Conservation (phyloP, 2,329 filamentous ascomycete genomes). For the Arthrinium phaeospermum region DNA sequence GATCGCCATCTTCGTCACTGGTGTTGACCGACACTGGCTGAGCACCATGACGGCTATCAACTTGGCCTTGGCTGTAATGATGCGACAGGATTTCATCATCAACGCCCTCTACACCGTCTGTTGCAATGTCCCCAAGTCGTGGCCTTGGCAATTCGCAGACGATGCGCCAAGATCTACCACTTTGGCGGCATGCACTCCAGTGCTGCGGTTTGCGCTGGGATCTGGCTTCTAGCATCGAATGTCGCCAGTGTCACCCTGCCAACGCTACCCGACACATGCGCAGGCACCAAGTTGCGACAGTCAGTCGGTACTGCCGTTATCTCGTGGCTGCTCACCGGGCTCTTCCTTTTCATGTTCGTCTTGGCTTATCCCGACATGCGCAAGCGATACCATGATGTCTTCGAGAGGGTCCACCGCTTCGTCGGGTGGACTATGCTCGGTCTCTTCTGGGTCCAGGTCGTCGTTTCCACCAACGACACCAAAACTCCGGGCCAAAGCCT, state of each 20-base stretch:
- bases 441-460: constrained; percentile 68
- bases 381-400: constrained; percentile 66
- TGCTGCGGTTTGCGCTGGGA: constrained; percentile 52
- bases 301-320: constrained; percentile 53
- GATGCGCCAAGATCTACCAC: constrained; percentile 57
- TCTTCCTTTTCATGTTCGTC: constrained; percentile 63
- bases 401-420: constrained; percentile 75
- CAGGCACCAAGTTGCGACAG: constrained; percentile 27
- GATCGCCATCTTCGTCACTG: constrained; percentile 45
- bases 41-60: constrained; percentile 53
- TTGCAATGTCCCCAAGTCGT: constrained; percentile 50
- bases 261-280: constrained; percentile 22
- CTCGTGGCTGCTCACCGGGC: constrained; percentile 60
- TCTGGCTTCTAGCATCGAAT: constrained; percentile 51
- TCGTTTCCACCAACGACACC: constrained; percentile 58
- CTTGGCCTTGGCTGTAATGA: constrained; percentile 54
- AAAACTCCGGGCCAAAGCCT: constrained; percentile 34
- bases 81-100: constrained; percentile 59
- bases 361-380: constrained; percentile 69
- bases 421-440: constrained; percentile 71
- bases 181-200: constrained; percentile 58
- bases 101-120: constrained; percentile 54
- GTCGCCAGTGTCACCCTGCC: constrained; percentile 29
- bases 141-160: constrained; percentile 53
- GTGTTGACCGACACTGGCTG: constrained; percentile 43